Conservation (phyloP, 306 rosid genomes). For the Bauhinia variegata region DNA sequence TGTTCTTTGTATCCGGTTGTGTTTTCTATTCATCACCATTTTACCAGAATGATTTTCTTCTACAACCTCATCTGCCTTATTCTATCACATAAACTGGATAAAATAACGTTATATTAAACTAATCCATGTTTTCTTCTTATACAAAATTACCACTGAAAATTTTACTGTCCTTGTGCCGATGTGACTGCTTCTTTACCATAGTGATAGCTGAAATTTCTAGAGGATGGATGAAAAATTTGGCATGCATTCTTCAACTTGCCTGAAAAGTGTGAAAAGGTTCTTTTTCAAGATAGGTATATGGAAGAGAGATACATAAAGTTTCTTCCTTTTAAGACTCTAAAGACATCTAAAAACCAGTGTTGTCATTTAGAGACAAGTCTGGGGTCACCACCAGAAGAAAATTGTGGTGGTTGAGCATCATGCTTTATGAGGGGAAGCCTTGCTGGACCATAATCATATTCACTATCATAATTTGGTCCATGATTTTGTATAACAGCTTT, state of each 20-base stretch:
- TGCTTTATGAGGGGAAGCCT: constrained; percentile 47
- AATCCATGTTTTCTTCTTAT: too few species aligned
- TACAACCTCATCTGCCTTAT: too few species aligned
- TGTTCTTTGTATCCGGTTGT: too few species aligned
- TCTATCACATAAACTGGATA: too few species aligned
- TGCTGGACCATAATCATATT: constrained; percentile 26
- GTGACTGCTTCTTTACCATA: neutral
- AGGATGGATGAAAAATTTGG: neutral
- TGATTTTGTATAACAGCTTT: constrained; percentile 34
- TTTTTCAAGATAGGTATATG: neutral
- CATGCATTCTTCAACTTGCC: constrained; percentile 29
- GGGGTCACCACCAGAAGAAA: constrained; percentile 11
- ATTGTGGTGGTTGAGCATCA: constrained; percentile 29
- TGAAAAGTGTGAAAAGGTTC: neutral
- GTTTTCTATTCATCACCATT: too few species aligned
- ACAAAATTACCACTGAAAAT: too few species aligned
- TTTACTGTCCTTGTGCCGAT: neutral
- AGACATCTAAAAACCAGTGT: neutral
- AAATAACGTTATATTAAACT: too few species aligned
- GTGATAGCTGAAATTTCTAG: neutral
- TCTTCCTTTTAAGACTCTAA: neutral
- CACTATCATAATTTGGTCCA: constrained; percentile 31
- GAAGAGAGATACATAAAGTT: neutral
- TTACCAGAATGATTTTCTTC: too few species aligned
- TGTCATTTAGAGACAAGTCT: constrained; percentile 28